Percentiles rank a stretch among this genome's conserved stretches.
These are phyloP conservation scores for Arabidopsis arenosa DNA, from an alignment of 345 rosid species.

Conservation along the genomic window DNA sequence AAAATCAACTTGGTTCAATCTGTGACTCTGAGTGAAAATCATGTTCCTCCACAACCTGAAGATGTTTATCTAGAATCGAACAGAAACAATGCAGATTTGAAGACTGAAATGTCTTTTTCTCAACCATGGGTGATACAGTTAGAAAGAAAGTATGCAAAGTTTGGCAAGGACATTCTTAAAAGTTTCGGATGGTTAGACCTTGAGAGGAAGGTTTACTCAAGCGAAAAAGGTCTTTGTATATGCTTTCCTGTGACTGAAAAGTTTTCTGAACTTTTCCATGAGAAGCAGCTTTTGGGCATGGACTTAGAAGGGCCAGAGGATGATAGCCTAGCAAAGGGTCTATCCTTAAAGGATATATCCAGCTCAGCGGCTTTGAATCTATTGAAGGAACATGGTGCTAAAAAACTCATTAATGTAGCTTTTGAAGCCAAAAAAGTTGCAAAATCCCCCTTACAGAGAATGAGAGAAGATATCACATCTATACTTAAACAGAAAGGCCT, in stretches of 20 bases:
- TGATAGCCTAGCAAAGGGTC: constrained; percentile 33
- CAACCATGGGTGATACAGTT: constrained; percentile 55
- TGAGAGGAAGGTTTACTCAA: constrained; percentile 65
- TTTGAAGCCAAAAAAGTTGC: constrained; percentile 60
- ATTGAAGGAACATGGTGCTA: constrained; percentile 68
- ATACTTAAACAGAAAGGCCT: constrained; percentile 62
- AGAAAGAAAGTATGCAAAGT: constrained; percentile 70
- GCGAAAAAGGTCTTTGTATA: constrained; percentile 57
- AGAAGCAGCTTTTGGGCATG: constrained; percentile 44
- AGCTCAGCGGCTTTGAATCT: constrained; percentile 60
- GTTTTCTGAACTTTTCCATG: constrained; percentile 55
- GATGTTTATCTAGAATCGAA: constrained; percentile 40
- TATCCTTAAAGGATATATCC: constrained; percentile 53
- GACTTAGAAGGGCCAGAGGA: constrained; percentile 45
- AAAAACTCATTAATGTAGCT: constrained; percentile 53
- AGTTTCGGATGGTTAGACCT: constrained; percentile 88
- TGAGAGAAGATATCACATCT: constrained; percentile 64
- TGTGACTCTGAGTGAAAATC: constrained; percentile 43
- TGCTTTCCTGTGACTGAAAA: constrained; percentile 82
- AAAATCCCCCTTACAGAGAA: constrained; percentile 62
- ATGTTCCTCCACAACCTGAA: constrained; percentile 35
- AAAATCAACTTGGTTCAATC: constrained; percentile 64
- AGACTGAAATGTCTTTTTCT: constrained; percentile 40
- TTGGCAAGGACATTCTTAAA: constrained; percentile 83
- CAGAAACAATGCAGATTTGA: constrained; percentile 33